Base-by-base conservation (phyloP, 176 grass and related monocot genomes). In the Pharus latifolius region DNA sequence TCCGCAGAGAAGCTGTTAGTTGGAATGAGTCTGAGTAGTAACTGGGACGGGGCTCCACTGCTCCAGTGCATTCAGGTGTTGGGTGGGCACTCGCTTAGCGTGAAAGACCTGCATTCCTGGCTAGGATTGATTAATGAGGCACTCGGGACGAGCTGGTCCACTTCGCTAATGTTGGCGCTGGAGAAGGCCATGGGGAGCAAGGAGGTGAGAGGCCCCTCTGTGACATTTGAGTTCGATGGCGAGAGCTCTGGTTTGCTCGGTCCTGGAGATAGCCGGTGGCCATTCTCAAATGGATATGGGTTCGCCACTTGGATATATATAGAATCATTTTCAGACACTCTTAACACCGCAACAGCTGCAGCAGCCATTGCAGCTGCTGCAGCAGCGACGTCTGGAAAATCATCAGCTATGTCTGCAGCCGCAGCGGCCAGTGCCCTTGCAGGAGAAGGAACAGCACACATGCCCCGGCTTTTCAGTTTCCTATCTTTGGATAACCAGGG, bases 291-390 rank as follows among this genome's bases (percentile, higher is more conserved):
- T 78, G 94, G 94, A 63, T 98, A 98, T 8, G 93, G 83, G 12
- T 91, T 98, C 35, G 94, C 84, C 62, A 98, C 89, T 31, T 98
- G 94, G 94, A 93, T 98, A 17, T 98, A 90, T 58, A 91, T 98
- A 46, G 94, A 98, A 58, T 98, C 94, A 6, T 98, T 98, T 69
- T 86, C 89, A 0, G 94, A 98, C 65, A 91, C 89, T 18, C 87
- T 98, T 32, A 98, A 84, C 81, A 98, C 94, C 46, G 94, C 94
- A 71, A 93, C 89, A 59, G 89, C 94, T 54, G 94, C 94, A 40
- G 89, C 94, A 3, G 94, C 94, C 67, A 98, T 98, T 69, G 94
- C 94, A 12, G 89, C 89, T 0, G 94, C 94, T 2, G 94, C 94
- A 11, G 94, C 84, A 0, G 89, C 94, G 43, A 80, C 82, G 51